Percentiles rank a stretch among this genome's conserved stretches.
These are phyloP conservation scores for Lolium multiflorum DNA, from an alignment of 176 grass and related monocot genomes.

Conservation along the genomic window DNA sequence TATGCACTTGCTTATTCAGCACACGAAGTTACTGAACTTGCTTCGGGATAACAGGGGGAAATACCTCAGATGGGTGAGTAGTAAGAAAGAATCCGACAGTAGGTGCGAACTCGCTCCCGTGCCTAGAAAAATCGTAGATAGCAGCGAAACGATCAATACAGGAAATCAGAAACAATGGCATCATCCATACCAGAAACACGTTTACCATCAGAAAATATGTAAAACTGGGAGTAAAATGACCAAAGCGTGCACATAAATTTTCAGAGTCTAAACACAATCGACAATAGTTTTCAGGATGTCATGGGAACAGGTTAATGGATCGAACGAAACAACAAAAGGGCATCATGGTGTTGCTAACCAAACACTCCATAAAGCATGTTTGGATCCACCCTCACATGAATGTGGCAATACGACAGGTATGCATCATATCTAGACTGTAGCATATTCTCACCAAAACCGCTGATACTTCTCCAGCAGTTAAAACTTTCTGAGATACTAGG, in stretches of 20 bases:
- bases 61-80: slow-evolving; percentile 70
- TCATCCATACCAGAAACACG: neutral
- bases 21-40: neutral
- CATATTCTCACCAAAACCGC: neutral
- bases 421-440: neutral
- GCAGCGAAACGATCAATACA: neutral
- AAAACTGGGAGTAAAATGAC: neutral
- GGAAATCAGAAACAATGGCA: neutral
- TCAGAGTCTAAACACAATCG: neutral
- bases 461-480: neutral
- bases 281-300: neutral
- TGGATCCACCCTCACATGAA: neutral
- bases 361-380: neutral
- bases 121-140: slow-evolving; percentile 45
- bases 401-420: neutral
- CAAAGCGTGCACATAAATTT: neutral
- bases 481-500: too few relatives aligned
- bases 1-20: neutral
- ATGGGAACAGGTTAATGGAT: too few relatives aligned
- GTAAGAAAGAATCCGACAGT: slow-evolving; percentile 70
- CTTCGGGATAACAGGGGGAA: neutral
- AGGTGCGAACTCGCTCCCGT: slow-evolving; percentile 76
- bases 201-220: neutral
- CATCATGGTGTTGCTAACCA: neutral
- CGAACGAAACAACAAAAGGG: neutral